Evolutionary conservation across 2,329 filamentous ascomycete species (phyloP), one percentile per base, ranked within the genome.

Genomic region (Penicillium sp.): DNA sequence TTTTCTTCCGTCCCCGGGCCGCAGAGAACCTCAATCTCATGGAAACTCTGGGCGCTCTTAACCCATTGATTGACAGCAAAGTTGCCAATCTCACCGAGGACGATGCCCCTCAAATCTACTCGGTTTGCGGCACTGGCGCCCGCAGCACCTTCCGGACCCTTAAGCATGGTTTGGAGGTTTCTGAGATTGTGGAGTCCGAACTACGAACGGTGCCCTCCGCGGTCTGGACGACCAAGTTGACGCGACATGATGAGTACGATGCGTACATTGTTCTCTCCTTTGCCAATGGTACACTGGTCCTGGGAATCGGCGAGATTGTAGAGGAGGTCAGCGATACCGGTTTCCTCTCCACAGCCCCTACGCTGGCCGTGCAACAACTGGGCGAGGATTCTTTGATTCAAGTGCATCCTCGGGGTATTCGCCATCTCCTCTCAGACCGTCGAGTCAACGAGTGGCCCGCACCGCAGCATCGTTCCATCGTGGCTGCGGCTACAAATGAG

Each of bases 211-310:
- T 87, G n/a, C 89, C 90, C 3, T 87, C 86, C 0, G 86, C 87
- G 1, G 90, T 98, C 3, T 99, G 93, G 91, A 96, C 93, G 0
- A 89, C 94, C 0, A 96, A 95, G 66, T 74, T 95, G 38, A 86
- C 82, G 29, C 81, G 82, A 16, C 79, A 80, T 14, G 91, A 97
- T 57, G 81, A 91, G 57, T 95, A 85, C 55, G 91, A 98, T 69
- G 86, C 89, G 0, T 96, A 97, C 63, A 95, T 98, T 50, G 81
- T 98, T n/a, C 77, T 99, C 4, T 95, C 89, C 2, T 93, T 95
- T 62, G 84, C 85, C 31, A 94, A 94, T 58, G 86, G 84, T 24
- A 98, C 93, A 0, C 76, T 97, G 10, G 90, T 97, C 1, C 76
- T 98, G 13, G 94, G 89, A 61, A 96, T 98, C 55, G 93, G 91